phyloP scores from a whole-genome alignment of 768 basidiomycete genomes.

The Collybiopsis luxurians region DNA sequence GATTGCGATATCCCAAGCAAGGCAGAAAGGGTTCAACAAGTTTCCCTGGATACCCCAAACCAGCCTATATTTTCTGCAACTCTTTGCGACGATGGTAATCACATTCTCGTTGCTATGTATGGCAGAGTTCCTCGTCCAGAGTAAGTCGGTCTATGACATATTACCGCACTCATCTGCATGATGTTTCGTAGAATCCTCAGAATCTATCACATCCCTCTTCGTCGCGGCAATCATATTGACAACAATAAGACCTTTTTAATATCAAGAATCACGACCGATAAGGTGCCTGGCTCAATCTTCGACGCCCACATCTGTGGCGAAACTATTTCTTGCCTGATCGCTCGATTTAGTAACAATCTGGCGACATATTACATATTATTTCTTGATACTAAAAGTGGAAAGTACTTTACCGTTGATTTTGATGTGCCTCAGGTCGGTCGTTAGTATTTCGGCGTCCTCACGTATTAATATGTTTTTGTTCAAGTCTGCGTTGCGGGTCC shows the following conservation, averaged over 20 bases:
- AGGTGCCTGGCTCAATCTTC: constrained; percentile 5
- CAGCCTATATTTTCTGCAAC: constrained; percentile 11
- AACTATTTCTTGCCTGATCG: constrained; percentile 16
- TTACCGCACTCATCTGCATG: background rate
- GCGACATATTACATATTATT: constrained; percentile 23
- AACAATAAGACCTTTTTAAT: background rate
- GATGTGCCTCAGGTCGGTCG: constrained; percentile 16
- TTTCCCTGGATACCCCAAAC: constrained; percentile 9
- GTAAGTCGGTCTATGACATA: constrained; percentile 11
- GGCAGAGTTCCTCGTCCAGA: constrained; percentile 14
- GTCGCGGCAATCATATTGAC: background rate
- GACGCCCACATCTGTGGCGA: constrained; percentile 21
- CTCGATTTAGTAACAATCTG: constrained; percentile 1
- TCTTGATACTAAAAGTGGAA: constrained; percentile 24
- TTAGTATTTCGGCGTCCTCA: constrained; percentile 11
- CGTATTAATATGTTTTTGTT: background rate
- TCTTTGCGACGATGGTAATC: constrained; percentile 12
- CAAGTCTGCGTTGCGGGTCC: constrained; percentile 22
- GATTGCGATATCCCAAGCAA: constrained; percentile 14
- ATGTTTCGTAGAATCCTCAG: constrained; percentile 16
- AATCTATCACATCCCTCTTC: constrained; percentile 20
- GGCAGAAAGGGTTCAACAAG: constrained; percentile 5
- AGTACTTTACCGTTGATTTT: constrained; percentile 21
- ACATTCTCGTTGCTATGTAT: constrained; percentile 20
- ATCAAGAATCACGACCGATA: background rate